These are phyloP conservation scores for Papilionanthe hybrid DNA, from an alignment of 116 monocot genomes.

Conservation along the genomic window DNA sequence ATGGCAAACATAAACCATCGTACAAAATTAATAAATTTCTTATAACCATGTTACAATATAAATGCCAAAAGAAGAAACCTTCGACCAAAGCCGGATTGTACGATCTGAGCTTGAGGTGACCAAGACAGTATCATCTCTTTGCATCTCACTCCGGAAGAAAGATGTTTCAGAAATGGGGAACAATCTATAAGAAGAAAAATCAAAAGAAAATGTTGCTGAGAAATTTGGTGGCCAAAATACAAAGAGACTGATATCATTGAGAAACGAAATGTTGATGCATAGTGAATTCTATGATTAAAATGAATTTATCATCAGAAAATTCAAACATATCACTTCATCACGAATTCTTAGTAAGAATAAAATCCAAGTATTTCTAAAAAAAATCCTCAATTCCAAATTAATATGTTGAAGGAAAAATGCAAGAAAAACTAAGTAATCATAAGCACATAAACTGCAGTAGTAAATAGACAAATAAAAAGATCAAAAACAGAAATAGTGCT, in stretches of 20 bases:
- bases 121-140: slow-evolving; percentile 39
- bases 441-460: no score
- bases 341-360: no score
- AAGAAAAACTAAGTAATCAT: no score
- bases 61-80: slow-evolving; percentile 32
- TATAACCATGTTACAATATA: background rate
- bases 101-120: slow-evolving; percentile 74
- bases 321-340: no score
- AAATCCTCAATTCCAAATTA: no score
- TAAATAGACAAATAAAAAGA: no score
- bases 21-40: background rate
- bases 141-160: slow-evolving; percentile 37
- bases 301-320: no score
- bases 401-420: no score
- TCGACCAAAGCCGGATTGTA: slow-evolving; percentile 78
- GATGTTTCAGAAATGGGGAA: slow-evolving; percentile 46
- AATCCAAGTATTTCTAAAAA: no score
- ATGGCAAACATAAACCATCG: background rate
- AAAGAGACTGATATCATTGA: background rate
- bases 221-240: background rate
- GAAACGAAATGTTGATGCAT: no score
- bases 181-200: slow-evolving; percentile 38
- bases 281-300: no score
- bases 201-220: background rate
- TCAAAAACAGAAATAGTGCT: no score